Base-by-base conservation (phyloP, 768 basidiomycete genomes). In the Pisolithus orientalis region DNA sequence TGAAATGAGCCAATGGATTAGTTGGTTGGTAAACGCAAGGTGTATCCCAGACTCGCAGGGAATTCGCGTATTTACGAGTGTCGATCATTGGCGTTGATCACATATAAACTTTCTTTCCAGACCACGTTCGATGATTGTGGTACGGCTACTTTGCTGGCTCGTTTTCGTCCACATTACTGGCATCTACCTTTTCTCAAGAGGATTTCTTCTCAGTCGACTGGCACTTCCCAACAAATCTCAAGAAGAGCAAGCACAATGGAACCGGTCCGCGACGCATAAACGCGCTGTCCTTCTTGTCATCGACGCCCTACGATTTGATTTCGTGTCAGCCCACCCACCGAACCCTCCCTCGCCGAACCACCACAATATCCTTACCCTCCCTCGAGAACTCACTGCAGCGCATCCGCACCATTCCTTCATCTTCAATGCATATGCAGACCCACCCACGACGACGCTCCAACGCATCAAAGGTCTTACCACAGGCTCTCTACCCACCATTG, bases 391-490 rank as follows among this genome's bases (percentile, higher is more conserved):
- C 32, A 84, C 88, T 0, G 70, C 72, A 0, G 61, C 70, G 2
- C 68, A 78, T 14, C 94, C 96, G 0, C 65, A 72, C 38, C 79
- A 84, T 49, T 94, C 94, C 0, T 83, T 95, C 66, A 73, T 98
- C 42, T 93, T 91, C 68, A 88, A 97, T 62, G 78, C 91, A 2
- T 85, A 90, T 68, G 83, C 93, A 4, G 95, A 99, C 62, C 95
- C 96, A 0, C 96, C 96, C 0, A 99, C 96, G 0, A 83, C 92
- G 0, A 98, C 95, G 0, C 77, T 98, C 38, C 96, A 98, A 65
- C 80, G 96, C 2, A 84, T 99, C 59, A 99, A 99, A 62, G 96
- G 85, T 0, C 72, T 99, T 39, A 96, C 93, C 0, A 97, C 96
- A 0, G 96, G 95, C 8, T 94, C 93, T 0, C 72, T 99, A 8